Conservation (phyloP, 306 rosid species). For the Cicer chorassanicum region DNA sequence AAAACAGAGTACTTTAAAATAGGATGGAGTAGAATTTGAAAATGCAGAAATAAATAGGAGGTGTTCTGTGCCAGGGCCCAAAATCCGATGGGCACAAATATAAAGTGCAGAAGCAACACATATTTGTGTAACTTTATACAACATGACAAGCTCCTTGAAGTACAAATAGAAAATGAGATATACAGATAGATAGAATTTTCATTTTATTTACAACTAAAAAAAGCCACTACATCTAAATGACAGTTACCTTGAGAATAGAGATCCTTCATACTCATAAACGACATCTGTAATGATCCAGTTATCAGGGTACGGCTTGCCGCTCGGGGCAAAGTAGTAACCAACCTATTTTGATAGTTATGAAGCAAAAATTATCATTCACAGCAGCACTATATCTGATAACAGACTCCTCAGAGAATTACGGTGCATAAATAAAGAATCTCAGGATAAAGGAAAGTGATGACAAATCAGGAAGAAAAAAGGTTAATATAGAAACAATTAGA, state of each 20-base stretch:
- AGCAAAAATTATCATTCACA: constrained; percentile 53
- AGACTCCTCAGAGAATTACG: constrained; percentile 45
- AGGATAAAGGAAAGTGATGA: constrained; percentile 43
- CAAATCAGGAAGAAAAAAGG: constrained; percentile 21
- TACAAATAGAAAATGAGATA: constrained; percentile 1
- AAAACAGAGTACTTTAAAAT: constrained; percentile 23
- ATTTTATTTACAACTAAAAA: constrained; percentile 35
- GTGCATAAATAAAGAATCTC: constrained; percentile 44
- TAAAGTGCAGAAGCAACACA: constrained; percentile 10
- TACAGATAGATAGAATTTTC: constrained; percentile 7
- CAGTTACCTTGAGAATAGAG: constrained; percentile 77
- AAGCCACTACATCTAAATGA: background rate
- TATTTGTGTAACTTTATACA: constrained; percentile 9
- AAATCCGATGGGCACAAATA: constrained; percentile 21
- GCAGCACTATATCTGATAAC: constrained; percentile 45
- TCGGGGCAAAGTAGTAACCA: constrained; percentile 99
- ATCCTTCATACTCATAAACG: constrained; percentile 83
- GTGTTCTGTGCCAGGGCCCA: constrained; percentile 3
- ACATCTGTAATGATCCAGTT: constrained; percentile 97
- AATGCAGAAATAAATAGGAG: constrained; percentile 20
- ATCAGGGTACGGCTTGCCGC: constrained; percentile 99
- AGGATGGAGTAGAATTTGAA: constrained; percentile 22
- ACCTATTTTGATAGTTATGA: constrained; percentile 73
- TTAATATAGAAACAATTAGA: constrained; percentile 17
- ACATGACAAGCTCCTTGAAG: constrained; percentile 28